A percentile compares a stretch with the other conserved stretches of the same genome.
Evolutionary conservation across 169 alveolate species (phyloP).

Genomic region (Eimeria praecox): DNA sequence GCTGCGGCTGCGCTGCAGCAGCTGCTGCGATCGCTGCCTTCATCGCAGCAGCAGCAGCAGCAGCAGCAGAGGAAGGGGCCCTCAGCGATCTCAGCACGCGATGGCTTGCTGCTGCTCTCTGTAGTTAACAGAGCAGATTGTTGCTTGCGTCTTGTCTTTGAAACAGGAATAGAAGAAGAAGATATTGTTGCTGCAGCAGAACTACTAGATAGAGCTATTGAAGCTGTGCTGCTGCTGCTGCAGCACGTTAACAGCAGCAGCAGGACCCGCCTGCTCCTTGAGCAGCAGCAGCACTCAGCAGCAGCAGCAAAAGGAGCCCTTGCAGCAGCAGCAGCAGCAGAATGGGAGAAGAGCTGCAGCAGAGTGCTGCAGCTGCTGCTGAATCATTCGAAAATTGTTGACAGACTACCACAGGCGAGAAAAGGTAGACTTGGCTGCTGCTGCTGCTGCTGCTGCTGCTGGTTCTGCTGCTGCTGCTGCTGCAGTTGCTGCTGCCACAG

Average conservation of each 20-base stretch:
- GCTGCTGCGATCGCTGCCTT: conserved; percentile 60
- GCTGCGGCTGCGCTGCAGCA: conserved; percentile 68
- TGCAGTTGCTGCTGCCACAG: conserved; percentile 30
- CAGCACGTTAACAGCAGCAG: conserved; percentile 37
- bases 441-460: conserved; percentile 24
- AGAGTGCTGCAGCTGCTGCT: conserved; percentile 57
- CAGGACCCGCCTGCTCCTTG: conserved; percentile 17
- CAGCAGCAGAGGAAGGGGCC: conserved; percentile 65
- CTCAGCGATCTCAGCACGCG: conserved; percentile 18
- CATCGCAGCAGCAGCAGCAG: conserved; percentile 45
- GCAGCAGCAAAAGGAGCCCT: neutral
- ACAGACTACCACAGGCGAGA: conserved; percentile 2
- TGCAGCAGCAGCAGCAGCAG: conserved; percentile 51
- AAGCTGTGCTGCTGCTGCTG: conserved; percentile 51
- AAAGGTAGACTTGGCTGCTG: conserved; percentile 2
- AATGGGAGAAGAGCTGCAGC: conserved; percentile 60
- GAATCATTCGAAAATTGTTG: neutral
- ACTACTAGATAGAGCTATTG: neutral
- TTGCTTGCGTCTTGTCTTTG: neutral
- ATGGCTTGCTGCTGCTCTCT: conserved; percentile 21
- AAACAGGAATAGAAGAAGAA: neutral
- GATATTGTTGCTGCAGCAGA: neutral
- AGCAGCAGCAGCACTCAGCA: conserved; percentile 24
- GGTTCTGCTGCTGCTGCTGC: conserved; percentile 3
- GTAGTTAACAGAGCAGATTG: conserved; percentile 38